Evolutionary conservation across 192 early-diverging fungal species (phyloP), one percentile per base, ranked within the genome.

Genomic region (Geranomyces variabilis): DNA sequence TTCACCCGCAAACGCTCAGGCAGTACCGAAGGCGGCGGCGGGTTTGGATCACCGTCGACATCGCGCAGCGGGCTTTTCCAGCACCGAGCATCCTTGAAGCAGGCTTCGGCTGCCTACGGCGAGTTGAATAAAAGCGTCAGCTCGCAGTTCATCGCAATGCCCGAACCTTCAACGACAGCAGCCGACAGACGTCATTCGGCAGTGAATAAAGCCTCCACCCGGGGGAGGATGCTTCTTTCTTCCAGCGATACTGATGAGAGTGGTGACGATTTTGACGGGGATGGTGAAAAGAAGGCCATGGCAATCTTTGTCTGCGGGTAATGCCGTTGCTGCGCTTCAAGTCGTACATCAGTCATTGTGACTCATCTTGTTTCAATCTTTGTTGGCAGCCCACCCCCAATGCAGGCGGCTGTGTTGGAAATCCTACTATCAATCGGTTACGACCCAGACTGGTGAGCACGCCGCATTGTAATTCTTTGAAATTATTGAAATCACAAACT

Each of bases 301-400:
- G 17, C 58, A 4, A 60, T 60, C 58, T 34, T 60, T 60, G 58
- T 60, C 21, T 34, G 58, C 31, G 58, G 58, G 31, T 34, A 60
- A n/a, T 8, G 58, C 7, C 21, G 51, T 55, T 55, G 51, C 21
- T 24, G 51, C 26, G 3, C 15, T 28, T 28, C 15, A 14, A 55
- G 21, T 55, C 51, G 51, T n/a, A 24, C 51, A 28, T 7, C 51
- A 28, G 51, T 55, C 51, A 55, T 55, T n/a, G 26, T 55, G 51
- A 28, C 51, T n/a, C 19, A 28, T 24, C 15, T n/a, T 14, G 51
- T n/a, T 24, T n/a, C 19, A n/a, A 28, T n/a, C 15, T 28, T n/a
- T 55, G n/a, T n/a, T n/a, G n/a, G 24, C 26, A 34, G 58, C 24
- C 58, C 58, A 19, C 29, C 29, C 5, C 29, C 29, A 29, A 33